phyloP scores from a whole-genome alignment of 129 eudicot genomes.

The Apium graveolens region DNA sequence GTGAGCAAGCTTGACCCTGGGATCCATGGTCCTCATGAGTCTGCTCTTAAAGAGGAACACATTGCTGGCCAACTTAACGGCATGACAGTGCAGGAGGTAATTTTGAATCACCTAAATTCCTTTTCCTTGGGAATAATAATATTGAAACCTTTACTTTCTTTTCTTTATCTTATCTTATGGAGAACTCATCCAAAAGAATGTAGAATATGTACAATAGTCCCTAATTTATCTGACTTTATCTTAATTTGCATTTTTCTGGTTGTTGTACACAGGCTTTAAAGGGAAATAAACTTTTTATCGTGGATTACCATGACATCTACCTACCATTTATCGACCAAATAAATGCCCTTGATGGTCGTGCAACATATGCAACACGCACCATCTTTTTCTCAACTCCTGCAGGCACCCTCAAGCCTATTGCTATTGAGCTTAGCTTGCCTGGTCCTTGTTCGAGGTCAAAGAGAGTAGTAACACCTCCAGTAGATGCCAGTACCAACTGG shows the following conservation, averaged over 20 bases:
- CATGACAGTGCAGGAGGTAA: conserved; percentile 86
- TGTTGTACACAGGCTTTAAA: conserved; percentile 63
- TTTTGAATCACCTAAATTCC: neutral
- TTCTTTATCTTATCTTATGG: neutral
- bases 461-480: conserved; percentile 75
- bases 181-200: neutral
- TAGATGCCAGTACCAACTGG: conserved; percentile 81
- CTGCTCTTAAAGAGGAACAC: conserved; percentile 82
- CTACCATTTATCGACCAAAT: conserved; percentile 78
- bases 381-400: conserved; percentile 55
- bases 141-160: neutral
- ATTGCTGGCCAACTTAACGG: conserved; percentile 69
- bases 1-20: conserved; percentile 78
- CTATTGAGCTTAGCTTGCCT: conserved; percentile 84
- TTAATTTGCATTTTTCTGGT: conserved; percentile 1
- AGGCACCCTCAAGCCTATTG: conserved; percentile 87
- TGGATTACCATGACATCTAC: conserved; percentile 81
- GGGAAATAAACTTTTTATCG: conserved; percentile 58
- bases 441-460: conserved; percentile 56
- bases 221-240: neutral
- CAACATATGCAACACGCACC: conserved; percentile 87
- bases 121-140: neutral
- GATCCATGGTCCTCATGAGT: conserved; percentile 64
- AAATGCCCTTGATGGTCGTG: conserved; percentile 91
- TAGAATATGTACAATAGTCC: neutral